Conservation (phyloP, 2,329 filamentous ascomycete genomes). For the Arachnopeziza araneosa region DNA sequence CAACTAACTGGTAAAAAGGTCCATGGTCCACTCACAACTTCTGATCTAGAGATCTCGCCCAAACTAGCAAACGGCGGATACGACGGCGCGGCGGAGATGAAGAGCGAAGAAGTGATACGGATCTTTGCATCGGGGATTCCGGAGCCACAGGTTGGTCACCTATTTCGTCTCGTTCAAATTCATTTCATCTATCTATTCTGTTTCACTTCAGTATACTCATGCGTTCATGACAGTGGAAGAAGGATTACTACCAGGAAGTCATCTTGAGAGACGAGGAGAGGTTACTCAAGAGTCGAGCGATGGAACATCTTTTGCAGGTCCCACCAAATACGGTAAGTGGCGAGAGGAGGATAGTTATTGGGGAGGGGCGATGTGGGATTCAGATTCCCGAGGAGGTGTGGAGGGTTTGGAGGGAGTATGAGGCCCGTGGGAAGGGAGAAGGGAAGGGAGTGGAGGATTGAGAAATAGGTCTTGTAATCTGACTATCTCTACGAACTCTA, state of each 20-base stretch:
- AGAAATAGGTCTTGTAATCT: neutral
- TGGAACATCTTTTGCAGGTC: conserved; percentile 17
- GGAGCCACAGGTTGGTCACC: conserved; percentile 7
- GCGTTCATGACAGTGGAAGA: conserved; percentile 18
- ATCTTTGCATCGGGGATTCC: neutral
- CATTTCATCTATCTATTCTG: too few relatives aligned
- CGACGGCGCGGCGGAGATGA: conserved; percentile 12
- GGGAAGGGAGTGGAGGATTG: neutral
- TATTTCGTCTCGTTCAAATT: too few relatives aligned
- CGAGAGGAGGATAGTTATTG: conserved; percentile 18
- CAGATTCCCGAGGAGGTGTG: conserved; percentile 18
- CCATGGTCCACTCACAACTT: conserved; percentile 6
- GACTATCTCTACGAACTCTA: too few relatives aligned
- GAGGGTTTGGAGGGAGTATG: conserved; percentile 23
- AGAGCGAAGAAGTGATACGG: neutral
- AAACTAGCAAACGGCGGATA: neutral
- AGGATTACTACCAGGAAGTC: conserved; percentile 21
- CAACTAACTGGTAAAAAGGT: neutral
- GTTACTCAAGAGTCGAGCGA: conserved; percentile 19
- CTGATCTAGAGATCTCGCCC: neutral
- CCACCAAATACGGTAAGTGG: conserved; percentile 12
- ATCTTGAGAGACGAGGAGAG: conserved; percentile 18
- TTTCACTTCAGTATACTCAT: too few relatives aligned
- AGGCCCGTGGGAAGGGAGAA: conserved; percentile 3
- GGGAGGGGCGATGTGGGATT: conserved; percentile 16